Evolutionary conservation across 2,329 filamentous ascomycete species (phyloP).

Genomic region (Colletotrichum destructivum): DNA sequence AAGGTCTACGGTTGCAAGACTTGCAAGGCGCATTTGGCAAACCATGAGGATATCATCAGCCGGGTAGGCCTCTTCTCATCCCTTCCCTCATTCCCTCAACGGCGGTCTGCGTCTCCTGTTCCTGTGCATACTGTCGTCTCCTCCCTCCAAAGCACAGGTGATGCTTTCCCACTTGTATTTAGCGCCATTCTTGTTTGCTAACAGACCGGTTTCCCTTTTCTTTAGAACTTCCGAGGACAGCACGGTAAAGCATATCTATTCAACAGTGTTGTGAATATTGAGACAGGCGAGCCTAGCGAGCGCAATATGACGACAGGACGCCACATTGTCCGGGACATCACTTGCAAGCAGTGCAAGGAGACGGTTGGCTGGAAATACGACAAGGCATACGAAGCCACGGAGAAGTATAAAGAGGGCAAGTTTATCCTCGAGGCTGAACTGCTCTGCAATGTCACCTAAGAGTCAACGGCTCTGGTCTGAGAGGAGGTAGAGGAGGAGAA

Average conservation of each 20-base stretch:
- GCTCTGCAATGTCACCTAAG: constrained; percentile 81
- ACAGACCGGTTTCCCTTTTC: background rate
- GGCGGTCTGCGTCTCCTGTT: background rate
- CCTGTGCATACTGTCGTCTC: constrained; percentile 11
- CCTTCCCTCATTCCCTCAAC: background rate
- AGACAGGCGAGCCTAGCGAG: constrained; percentile 86
- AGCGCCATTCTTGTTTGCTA: background rate
- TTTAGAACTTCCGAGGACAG: constrained; percentile 95
- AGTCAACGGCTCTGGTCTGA: no score
- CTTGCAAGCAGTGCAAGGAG: constrained; percentile 91
- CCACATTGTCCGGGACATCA: constrained; percentile 94
- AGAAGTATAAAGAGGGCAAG: constrained; percentile 99
- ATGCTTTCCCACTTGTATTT: background rate
- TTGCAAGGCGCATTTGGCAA: constrained; percentile 96
- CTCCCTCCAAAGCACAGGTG: background rate
- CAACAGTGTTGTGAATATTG: constrained; percentile 93
- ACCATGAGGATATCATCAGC: constrained; percentile 96
- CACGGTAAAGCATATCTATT: constrained; percentile 99
- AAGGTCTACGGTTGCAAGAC: constrained; percentile 94
- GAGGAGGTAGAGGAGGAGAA: no score
- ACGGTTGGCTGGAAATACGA: constrained; percentile 99
- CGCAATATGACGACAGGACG: constrained; percentile 98
- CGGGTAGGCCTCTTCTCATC: constrained; percentile 72
- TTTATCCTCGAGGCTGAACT: constrained; percentile 96
- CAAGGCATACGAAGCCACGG: constrained; percentile 90